Percentiles rank a stretch among this genome's conserved stretches.
These are phyloP conservation scores for Microdochium paspali DNA, from an alignment of 2,329 filamentous ascomycete species.

Conservation along the genomic window DNA sequence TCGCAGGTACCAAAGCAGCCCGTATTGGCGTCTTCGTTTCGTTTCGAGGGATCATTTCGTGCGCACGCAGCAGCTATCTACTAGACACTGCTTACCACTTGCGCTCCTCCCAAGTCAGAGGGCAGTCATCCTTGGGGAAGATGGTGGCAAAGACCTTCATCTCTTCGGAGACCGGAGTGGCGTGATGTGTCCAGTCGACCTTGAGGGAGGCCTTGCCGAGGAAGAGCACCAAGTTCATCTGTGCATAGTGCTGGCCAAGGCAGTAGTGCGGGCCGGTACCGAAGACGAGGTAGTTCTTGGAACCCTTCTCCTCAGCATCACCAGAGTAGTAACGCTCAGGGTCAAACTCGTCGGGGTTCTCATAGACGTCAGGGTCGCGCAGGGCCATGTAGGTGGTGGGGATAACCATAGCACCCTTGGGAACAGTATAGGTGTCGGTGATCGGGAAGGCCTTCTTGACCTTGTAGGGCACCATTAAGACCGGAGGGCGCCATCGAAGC, in stretches of 20 bases:
- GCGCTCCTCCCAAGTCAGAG: slow-evolving; percentile 58
- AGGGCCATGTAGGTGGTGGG: slow-evolving; percentile 85
- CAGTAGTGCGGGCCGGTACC: slow-evolving; percentile 96
- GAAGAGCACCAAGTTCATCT: slow-evolving; percentile 80
- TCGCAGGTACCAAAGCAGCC: background rate
- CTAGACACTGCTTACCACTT: slow-evolving; percentile 27
- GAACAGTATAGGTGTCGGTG: slow-evolving; percentile 77
- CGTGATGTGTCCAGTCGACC: slow-evolving; percentile 83
- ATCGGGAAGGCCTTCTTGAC: slow-evolving; percentile 95
- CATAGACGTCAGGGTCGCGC: slow-evolving; percentile 87
- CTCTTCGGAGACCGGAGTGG: slow-evolving; percentile 77
- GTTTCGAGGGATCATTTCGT: no score
- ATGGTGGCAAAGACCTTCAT: slow-evolving; percentile 99
- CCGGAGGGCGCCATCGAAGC: slow-evolving; percentile 87
- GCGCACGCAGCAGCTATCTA: background rate
- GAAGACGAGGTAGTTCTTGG: slow-evolving; percentile 96
- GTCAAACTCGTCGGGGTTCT: slow-evolving; percentile 79
- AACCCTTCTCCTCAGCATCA: slow-evolving; percentile 72
- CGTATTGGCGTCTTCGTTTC: no score
- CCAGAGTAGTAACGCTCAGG: slow-evolving; percentile 88
- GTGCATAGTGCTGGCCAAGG: slow-evolving; percentile 84
- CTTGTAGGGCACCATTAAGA: slow-evolving; percentile 93
- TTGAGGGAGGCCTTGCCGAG: slow-evolving; percentile 81
- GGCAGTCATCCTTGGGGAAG: slow-evolving; percentile 89
- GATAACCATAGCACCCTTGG: slow-evolving; percentile 90